Conservation (phyloP, 805 yeast species). For the Myxozyma neotropica region DNA sequence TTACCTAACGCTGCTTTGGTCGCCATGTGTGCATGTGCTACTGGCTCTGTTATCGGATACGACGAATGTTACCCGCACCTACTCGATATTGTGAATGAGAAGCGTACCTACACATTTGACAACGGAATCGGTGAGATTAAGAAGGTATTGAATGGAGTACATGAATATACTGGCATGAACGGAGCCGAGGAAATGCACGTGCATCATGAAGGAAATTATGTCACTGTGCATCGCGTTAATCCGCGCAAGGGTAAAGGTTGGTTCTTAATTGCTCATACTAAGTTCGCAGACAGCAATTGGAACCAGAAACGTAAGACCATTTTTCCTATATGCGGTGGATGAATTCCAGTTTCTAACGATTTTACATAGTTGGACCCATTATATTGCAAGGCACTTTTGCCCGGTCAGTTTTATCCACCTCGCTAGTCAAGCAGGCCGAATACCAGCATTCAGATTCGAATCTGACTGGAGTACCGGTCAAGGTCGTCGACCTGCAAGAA, state of each 20-base stretch:
- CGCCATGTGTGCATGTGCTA: conserved; percentile 87
- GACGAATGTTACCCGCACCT: conserved; percentile 88
- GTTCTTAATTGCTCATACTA: conserved; percentile 84
- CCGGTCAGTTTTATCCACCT: conserved; percentile 58
- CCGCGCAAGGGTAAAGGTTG: conserved; percentile 85
- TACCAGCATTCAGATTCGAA: conserved; percentile 44
- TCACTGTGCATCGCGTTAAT: conserved; percentile 84
- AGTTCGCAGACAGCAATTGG: conserved; percentile 55
- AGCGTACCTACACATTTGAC: conserved; percentile 55
- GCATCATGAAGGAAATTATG: conserved; percentile 90
- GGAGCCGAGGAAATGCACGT: conserved; percentile 88
- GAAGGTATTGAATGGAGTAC: conserved; percentile 42
- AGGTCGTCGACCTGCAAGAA: conserved; percentile 54
- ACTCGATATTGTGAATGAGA: conserved; percentile 78
- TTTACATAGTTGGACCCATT: conserved; percentile 37
- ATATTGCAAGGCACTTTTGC: conserved; percentile 43
- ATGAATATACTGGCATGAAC: conserved; percentile 46
- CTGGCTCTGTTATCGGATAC: conserved; percentile 91
- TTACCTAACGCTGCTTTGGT: conserved; percentile 94
- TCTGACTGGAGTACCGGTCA: conserved; percentile 68
- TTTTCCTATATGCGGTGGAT: not conserved
- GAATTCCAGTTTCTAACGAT: not conserved
- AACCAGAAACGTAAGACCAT: conserved; percentile 26
- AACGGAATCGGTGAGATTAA: conserved; percentile 81
- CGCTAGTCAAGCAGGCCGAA: conserved; percentile 58